Evolutionary conservation across 179 eudicot species (phyloP).

Genomic region (Drosera spatulata): DNA sequence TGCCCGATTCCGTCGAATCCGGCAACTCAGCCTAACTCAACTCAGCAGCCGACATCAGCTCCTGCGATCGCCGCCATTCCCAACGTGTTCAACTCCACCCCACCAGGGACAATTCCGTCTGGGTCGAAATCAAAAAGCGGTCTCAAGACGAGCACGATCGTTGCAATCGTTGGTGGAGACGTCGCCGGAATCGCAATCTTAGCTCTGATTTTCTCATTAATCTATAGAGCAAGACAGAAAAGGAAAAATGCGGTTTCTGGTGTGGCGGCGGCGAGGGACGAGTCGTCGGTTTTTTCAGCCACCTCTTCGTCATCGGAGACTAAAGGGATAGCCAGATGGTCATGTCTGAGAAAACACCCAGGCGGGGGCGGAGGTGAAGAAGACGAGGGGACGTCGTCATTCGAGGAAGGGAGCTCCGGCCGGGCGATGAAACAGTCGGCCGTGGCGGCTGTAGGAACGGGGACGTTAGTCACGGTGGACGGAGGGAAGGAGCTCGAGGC

Average conservation of each 20-base stretch:
- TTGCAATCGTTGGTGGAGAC: conserved; percentile 64
- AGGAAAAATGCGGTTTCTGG: conserved; percentile 8
- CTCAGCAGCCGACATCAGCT: conserved; percentile 34
- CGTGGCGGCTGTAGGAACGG: conserved; percentile 3
- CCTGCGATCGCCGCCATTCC: conserved; percentile 88
- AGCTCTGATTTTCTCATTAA: conserved; percentile 26
- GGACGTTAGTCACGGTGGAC: conserved; percentile 64
- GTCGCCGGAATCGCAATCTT: conserved; percentile 41
- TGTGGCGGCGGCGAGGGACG: conserved; percentile 13
- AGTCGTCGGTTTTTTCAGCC: conserved; percentile 12
- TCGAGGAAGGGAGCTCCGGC: too few species aligned
- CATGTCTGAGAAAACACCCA: conserved; percentile 38
- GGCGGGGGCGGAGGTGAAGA: conserved; percentile 12
- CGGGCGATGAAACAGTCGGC: background rate
- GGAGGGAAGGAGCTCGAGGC: conserved; percentile 64
- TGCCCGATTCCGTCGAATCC: conserved; percentile 40
- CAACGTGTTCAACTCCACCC: conserved; percentile 20
- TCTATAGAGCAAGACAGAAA: conserved; percentile 18
- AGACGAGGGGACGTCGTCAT: too few species aligned
- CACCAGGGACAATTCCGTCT: conserved; percentile 19
- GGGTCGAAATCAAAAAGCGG: conserved; percentile 6
- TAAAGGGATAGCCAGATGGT: conserved; percentile 48
- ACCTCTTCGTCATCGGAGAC: conserved; percentile 29
- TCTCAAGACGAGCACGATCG: conserved; percentile 36
- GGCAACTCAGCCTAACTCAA: conserved; percentile 22